Evolutionary conservation across 2,329 filamentous ascomycete species (phyloP).

Genomic region (Sclerotinia borealis): DNA sequence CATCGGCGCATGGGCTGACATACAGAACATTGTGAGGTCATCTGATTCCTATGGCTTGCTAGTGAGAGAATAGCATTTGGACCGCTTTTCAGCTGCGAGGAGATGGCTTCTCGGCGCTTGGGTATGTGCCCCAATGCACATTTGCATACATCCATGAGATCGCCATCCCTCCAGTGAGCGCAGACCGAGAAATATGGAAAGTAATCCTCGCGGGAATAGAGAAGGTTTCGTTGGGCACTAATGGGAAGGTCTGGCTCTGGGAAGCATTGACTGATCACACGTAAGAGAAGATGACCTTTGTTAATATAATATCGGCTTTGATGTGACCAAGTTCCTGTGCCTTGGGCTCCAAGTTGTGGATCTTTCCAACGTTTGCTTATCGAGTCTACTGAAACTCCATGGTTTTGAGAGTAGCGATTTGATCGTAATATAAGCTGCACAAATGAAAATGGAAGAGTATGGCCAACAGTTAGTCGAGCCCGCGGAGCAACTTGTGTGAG

Average conservation of each 20-base stretch:
- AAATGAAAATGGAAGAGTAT: slow-evolving; percentile 51
- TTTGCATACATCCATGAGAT: slow-evolving; percentile 54
- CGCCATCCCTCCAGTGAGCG: slow-evolving; percentile 55
- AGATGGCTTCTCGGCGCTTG: slow-evolving; percentile 35
- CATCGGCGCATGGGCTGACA: slow-evolving; percentile 56
- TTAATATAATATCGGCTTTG: slow-evolving; percentile 48
- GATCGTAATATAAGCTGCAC: slow-evolving; percentile 50
- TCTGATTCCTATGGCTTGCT: slow-evolving; percentile 34
- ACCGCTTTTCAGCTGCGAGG: slow-evolving; percentile 29
- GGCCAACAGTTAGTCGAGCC: slow-evolving; percentile 47
- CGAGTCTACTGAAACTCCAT: slow-evolving; percentile 42
- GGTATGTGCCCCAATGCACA: slow-evolving; percentile 55
- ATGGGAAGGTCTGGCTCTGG: slow-evolving; percentile 46
- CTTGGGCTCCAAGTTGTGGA: slow-evolving; percentile 29
- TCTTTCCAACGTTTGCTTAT: slow-evolving; percentile 46
- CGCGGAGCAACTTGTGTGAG: slow-evolving; percentile 45
- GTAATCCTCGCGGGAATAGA: slow-evolving; percentile 55
- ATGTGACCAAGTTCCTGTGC: slow-evolving; percentile 46
- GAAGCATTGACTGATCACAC: slow-evolving; percentile 49
- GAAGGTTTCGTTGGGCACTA: slow-evolving; percentile 46
- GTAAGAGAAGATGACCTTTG: slow-evolving; percentile 49
- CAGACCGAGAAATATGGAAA: slow-evolving; percentile 57
- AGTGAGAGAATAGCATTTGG: slow-evolving; percentile 17
- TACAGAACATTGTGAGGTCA: slow-evolving; percentile 46
- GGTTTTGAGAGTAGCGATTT: slow-evolving; percentile 39